Base-by-base conservation (phyloP, 1,139 yeast genomes). In the Nakaseomyces sp. region DNA sequence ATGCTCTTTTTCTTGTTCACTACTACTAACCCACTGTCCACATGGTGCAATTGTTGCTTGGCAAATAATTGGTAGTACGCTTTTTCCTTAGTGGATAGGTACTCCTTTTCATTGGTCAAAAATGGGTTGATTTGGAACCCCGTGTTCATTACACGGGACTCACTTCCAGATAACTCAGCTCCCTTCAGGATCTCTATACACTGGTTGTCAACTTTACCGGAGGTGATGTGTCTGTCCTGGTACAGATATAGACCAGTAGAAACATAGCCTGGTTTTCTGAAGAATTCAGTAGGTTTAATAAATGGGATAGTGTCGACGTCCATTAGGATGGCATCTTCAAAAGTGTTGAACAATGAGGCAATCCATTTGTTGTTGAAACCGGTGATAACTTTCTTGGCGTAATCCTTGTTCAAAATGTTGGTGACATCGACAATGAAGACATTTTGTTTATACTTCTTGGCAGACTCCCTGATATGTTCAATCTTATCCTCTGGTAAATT, bases 281-380 rank as follows among this genome's bases (percentile, higher is more conserved):
- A 41, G 5, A 41, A 28, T 17, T 22, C 28, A 5, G 17, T 22
- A 9, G 38, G 20, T 15, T 33, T 17, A 1, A 70, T 61, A 43
- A 74, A 63, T 2, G 79, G 80, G 3, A 76, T 74, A 0, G 75
- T 61, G 50, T 76, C 81, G 0, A 77, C 74, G 54, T 76, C 81
- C 43, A 76, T 49, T 20, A 76, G 51, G 4, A 76, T 51, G 29
- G 70, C 67, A 36, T 74, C 77, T 38, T 69, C 67, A 51, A 75
- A 76, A 0, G 79, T 70, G 37, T 66, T 67, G 56, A 72, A 74
- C 20, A 73, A 43, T 29, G 71, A 61, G 0, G 80, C 77, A 16
- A 75, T 54, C 18, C 74, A 50, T 50, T 74, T 75, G 54, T 72
- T 74, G 29, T 70, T 62, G 51, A 68, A 76, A 2, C 38, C 38